Evolutionary conservation across 352 stramenopile genomes (phyloP).

Genomic region (Hyaloperonospora arabidopsidis): DNA sequence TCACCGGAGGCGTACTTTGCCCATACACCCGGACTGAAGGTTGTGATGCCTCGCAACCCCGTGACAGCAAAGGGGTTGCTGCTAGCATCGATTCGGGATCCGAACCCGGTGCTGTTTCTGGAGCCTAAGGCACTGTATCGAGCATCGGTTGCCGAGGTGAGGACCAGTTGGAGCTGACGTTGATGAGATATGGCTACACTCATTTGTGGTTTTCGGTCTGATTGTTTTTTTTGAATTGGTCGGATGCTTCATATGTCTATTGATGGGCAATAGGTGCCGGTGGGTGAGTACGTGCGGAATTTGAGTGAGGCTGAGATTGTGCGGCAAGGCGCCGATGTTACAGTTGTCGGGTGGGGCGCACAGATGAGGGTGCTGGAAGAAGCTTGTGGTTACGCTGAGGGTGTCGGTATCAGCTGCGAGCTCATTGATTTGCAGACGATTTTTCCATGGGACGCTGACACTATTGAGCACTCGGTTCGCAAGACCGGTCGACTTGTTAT

Average conservation of each 20-base stretch:
- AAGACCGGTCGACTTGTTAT: slow-evolving; percentile 96
- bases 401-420: slow-evolving; percentile 93
- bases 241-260: too few relatives aligned
- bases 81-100: slow-evolving; percentile 91
- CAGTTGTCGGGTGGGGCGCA: slow-evolving; percentile 91
- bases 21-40: slow-evolving; percentile 95
- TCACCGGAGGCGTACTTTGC: slow-evolving; percentile 95
- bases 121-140: slow-evolving; percentile 98
- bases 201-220: too few relatives aligned
- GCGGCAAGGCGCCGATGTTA: slow-evolving; percentile 88
- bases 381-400: slow-evolving; percentile 80
- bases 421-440: slow-evolving; percentile 98
- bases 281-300: slow-evolving; percentile 91
- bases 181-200: slow-evolving; percentile 3
- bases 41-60: slow-evolving; percentile 92
- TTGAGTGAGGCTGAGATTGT: slow-evolving; percentile 93
- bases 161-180: not conserved
- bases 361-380: slow-evolving; percentile 85
- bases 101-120: slow-evolving; percentile 97
- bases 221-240: too few relatives aligned
- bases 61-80: slow-evolving; percentile 94
- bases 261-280: slow-evolving; percentile 52
- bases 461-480: slow-evolving; percentile 90
- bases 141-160: slow-evolving; percentile 89
- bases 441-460: slow-evolving; percentile 94